Conservation (phyloP, 352 stramenopile genomes). For the Phytopythium montanum region DNA sequence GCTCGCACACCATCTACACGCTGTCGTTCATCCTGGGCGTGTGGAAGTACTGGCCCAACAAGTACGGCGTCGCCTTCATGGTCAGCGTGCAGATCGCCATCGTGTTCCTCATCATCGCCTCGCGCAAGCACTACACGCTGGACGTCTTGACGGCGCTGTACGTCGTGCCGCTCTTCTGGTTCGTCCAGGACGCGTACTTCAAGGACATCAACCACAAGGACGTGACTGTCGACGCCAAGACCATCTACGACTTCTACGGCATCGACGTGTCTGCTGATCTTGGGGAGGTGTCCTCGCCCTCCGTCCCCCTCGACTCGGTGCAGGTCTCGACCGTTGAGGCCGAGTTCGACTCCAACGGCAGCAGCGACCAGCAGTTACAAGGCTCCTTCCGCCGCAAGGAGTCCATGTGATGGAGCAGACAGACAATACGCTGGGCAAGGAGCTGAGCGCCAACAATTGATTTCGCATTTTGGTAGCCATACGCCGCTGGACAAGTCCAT, state of each 20-base stretch:
- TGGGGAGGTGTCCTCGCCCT: constrained; percentile 9
- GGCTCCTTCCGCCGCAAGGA: constrained; percentile 4
- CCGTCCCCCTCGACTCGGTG: constrained; percentile 12
- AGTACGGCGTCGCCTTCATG: constrained; percentile 69
- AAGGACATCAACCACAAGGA: constrained; percentile 85
- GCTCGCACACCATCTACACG: constrained; percentile 92
- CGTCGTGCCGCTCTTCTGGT: constrained; percentile 84
- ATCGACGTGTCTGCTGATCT: constrained; percentile 33
- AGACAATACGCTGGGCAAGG: no score
- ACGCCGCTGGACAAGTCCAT: no score
- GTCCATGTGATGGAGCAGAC: constrained; percentile 1
- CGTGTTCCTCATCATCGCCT: constrained; percentile 85
- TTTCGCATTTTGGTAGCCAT: no score
- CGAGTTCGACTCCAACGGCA: background rate
- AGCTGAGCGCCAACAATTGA: no score
- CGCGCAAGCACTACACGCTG: constrained; percentile 89
- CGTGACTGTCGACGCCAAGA: constrained; percentile 11
- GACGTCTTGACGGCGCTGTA: constrained; percentile 90
- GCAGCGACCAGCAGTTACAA: background rate
- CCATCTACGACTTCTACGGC: constrained; percentile 58
- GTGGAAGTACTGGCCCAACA: constrained; percentile 88
- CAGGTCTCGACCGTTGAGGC: constrained; percentile 6
- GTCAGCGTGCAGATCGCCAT: constrained; percentile 74
- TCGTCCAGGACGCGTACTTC: constrained; percentile 73
- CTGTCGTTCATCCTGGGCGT: constrained; percentile 83